These are phyloP conservation scores for Moesziomyces parantarcticus DNA, from an alignment of 1,284 basidiomycete genomes.

Conservation along the genomic window DNA sequence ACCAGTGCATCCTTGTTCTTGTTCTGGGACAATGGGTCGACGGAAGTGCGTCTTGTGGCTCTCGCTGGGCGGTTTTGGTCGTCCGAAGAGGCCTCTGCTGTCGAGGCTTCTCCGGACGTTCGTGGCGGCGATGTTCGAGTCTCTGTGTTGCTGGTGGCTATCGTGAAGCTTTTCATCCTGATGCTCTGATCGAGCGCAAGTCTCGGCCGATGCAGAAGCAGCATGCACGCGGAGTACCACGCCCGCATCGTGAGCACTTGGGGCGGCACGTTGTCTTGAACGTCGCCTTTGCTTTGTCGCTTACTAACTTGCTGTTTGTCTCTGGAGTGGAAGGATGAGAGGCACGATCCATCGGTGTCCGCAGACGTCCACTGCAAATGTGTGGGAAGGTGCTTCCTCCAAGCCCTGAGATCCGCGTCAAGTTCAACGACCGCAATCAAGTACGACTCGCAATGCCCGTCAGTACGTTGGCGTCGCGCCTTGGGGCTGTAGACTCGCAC, in stretches of 20 bases:
- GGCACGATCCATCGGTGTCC: no score
- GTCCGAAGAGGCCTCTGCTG: no score
- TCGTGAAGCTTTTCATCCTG: background rate
- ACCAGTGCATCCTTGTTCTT: background rate
- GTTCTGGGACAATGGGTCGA: background rate
- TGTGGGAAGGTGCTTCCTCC: conserved; percentile 1
- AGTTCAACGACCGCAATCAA: conserved; percentile 2
- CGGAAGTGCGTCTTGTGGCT: no score
- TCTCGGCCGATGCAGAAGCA: conserved; percentile 19
- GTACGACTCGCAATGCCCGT: background rate
- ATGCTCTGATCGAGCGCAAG: conserved; percentile 8
- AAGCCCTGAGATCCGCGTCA: conserved; percentile 3
- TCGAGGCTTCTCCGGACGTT: no score
- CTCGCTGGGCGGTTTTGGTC: no score
- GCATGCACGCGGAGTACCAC: conserved; percentile 23
- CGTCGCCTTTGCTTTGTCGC: background rate
- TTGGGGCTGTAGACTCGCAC: conserved; percentile 16
- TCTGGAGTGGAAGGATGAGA: no score
- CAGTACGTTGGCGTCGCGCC: conserved; percentile 1
- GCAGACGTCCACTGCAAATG: conserved; percentile 6
- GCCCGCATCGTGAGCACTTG: conserved; percentile 27
- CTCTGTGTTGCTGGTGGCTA: no score
- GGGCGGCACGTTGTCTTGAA: conserved; percentile 14
- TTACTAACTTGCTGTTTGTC: no score
- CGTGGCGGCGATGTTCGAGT: background rate